Base-by-base conservation (phyloP, 257 asterid species). In the Solanum piurae region DNA sequence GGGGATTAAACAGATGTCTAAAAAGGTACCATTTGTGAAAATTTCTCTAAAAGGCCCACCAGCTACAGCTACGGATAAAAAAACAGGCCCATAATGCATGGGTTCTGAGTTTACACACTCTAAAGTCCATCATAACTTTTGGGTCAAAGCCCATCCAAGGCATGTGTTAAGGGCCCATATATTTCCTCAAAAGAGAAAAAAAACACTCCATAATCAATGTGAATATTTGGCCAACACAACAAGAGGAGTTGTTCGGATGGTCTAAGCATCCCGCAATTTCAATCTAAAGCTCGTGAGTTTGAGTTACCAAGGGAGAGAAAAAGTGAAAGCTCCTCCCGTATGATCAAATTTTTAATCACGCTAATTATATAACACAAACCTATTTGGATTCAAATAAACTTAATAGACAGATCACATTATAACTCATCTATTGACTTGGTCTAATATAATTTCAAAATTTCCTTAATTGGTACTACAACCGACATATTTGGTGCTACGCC, bases 251-350 rank as follows among this genome's bases (percentile, higher is more conserved):
- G n/a, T n/a, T n/a, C n/a, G n/a, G n/a, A n/a, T n/a, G n/a, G n/a
- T n/a, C n/a, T n/a, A n/a, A 14, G 60, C 4, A 52, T 1, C 3
- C 3, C 3, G 0, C 23, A 5, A 16, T 52, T 16, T 16, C 0
- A 52, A 52, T 0, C 9, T 52, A 5, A 16, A 52, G 0, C 0
- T 52, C 0, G 9, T 18, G 23, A 16, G 4, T 52, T 52, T 0
- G 4, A 52, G 4, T 52, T 2, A 52, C 1, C 0, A 16, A 14
- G 9, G 23, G 4, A 52, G 23, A 16, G 0, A 52, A 52, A 52
- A 16, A 6, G 9, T 52, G 3, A 16, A 52, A 16, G 23, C 23
- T 16, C 4, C 4, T 52, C 3, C 4, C 1, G 23, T 52, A 16
- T 6, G 62, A 52, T 52, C 23, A 52, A 52, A 16, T 52, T 52